phyloP scores from a whole-genome alignment of 257 asterid species.

The Coffea canephora region DNA sequence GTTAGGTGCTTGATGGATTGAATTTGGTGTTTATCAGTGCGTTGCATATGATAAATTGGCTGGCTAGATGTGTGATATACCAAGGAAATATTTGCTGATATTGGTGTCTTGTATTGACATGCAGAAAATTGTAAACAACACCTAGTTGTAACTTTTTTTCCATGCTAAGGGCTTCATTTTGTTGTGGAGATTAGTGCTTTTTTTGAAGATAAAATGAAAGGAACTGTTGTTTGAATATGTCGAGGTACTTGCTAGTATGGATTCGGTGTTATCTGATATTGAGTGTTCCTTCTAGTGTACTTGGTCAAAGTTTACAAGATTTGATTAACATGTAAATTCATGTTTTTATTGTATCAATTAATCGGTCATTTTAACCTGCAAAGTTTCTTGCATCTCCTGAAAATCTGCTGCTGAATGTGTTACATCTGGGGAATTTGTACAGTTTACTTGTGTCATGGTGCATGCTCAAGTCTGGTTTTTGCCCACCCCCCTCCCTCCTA shows the following conservation, averaged over 20 bases:
- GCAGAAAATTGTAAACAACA: not conserved
- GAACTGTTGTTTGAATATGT: too few relatives aligned
- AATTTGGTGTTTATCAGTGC: not conserved
- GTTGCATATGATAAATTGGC: not conserved
- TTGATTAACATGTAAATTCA: not conserved
- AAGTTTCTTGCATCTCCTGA: too few relatives aligned
- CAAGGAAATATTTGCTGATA: not conserved
- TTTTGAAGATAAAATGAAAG: not conserved
- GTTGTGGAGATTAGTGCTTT: not conserved
- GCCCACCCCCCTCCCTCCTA: too few relatives aligned
- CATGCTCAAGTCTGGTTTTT: not conserved
- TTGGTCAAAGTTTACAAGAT: not conserved
- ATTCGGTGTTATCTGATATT: not conserved
- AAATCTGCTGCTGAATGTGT: too few relatives aligned
- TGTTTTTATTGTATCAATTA: not conserved
- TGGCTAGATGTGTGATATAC: not conserved
- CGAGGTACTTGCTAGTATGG: not conserved
- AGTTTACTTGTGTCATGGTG: not conserved
- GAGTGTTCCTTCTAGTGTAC: not conserved
- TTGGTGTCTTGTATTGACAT: not conserved
- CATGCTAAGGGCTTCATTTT: not conserved
- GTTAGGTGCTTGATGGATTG: not conserved
- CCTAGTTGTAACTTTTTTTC: not conserved
- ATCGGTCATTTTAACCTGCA: not conserved
- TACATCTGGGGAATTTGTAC: not conserved